Conservation (phyloP, 2,329 filamentous ascomycete species). For the Fusarium haematococcum region DNA sequence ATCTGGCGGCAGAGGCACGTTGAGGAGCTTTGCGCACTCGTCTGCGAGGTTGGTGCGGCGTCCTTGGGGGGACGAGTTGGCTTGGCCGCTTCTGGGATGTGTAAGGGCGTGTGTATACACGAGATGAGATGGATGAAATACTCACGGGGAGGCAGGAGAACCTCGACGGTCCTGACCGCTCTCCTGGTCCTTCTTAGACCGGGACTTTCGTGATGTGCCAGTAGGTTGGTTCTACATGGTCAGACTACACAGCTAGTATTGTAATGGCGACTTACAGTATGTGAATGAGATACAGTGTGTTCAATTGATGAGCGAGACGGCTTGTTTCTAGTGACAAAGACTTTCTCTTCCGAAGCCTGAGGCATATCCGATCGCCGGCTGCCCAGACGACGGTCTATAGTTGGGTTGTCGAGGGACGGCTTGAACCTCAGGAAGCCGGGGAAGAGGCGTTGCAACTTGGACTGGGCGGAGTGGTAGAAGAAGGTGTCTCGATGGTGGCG, state of each 20-base stretch:
- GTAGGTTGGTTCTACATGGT: slow-evolving; percentile 17
- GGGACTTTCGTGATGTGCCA: slow-evolving; percentile 15
- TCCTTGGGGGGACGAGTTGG: slow-evolving; percentile 19
- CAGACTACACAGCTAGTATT: background rate
- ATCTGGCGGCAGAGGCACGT: slow-evolving; percentile 31
- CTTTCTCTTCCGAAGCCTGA: slow-evolving; percentile 39
- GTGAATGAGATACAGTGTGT: slow-evolving; percentile 5
- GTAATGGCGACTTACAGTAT: slow-evolving; percentile 5
- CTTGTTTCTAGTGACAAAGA: slow-evolving; percentile 37
- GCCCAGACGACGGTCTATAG: slow-evolving; percentile 40
- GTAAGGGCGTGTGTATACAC: background rate
- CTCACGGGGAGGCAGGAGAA: slow-evolving; percentile 38
- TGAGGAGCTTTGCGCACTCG: slow-evolving; percentile 26
- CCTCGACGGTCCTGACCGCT: slow-evolving; percentile 38
- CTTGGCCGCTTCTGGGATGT: slow-evolving; percentile 20
- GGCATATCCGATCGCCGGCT: slow-evolving; percentile 43
- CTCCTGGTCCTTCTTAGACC: slow-evolving; percentile 37
- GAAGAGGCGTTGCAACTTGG: slow-evolving; percentile 13
- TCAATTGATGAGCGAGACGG: slow-evolving; percentile 33
- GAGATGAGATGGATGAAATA: background rate
- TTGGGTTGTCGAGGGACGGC: slow-evolving; percentile 22
- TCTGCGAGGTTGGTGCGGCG: slow-evolving; percentile 21
- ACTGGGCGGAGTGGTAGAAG: background rate
- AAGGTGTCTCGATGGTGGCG: slow-evolving; percentile 17
- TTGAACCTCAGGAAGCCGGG: slow-evolving; percentile 20